Percentiles rank a stretch among this genome's conserved stretches.
Evolutionary conservation across 305 asterid species (phyloP).

Genomic region (Solanum aculeatissimum): DNA sequence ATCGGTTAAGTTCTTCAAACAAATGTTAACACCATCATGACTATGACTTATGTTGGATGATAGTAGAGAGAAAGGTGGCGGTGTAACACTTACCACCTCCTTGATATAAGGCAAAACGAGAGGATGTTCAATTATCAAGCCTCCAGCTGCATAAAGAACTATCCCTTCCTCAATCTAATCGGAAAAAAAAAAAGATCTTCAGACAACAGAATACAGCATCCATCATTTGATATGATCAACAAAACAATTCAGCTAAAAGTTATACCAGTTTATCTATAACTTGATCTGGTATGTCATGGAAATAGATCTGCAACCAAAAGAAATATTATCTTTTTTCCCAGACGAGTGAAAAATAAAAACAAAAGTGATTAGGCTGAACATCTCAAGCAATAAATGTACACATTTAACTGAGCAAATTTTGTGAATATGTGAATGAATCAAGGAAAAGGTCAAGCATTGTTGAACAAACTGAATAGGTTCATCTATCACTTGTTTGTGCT

Average conservation of each 20-base stretch:
- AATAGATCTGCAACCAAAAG: conserved; percentile 54
- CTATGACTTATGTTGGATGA: background rate
- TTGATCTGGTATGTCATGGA: conserved; percentile 65
- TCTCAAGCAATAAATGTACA: background rate
- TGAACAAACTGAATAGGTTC: background rate
- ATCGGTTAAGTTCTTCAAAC: background rate
- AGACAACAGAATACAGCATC: background rate
- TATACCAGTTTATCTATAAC: conserved; percentile 63
- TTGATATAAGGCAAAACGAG: conserved; percentile 63
- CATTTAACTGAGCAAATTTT: background rate
- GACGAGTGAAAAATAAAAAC: background rate
- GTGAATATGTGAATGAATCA: background rate
- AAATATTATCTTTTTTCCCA: background rate
- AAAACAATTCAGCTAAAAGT: background rate
- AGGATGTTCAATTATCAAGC: conserved; percentile 85
- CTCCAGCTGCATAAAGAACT: conserved; percentile 91
- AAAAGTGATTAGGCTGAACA: background rate
- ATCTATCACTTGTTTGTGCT: background rate
- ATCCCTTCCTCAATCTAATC: conserved; percentile 68
- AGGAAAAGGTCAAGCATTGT: background rate
- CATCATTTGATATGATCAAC: background rate
- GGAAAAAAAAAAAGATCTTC: background rate
- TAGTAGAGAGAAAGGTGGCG: background rate
- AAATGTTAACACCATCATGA: background rate
- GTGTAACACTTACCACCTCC: conserved; percentile 26